Evolutionary conservation across 306 rosid species (phyloP), one percentile per base, ranked within the genome.

Genomic region (Pachyrhizus erosus): DNA sequence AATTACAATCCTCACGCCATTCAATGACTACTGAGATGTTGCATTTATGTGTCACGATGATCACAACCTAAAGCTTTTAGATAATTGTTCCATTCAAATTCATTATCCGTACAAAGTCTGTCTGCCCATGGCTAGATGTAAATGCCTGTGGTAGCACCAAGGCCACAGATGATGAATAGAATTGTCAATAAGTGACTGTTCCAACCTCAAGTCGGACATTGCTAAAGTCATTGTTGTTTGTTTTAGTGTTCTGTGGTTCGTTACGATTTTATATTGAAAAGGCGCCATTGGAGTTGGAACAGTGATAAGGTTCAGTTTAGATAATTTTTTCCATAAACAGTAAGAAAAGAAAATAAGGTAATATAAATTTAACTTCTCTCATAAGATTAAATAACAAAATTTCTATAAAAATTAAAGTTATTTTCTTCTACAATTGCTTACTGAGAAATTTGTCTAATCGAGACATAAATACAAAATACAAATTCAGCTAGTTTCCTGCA

Each of bases 71-170:
- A 27, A 27, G 31, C 31, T 34, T 34, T 34, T 34, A 34, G 39
- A 34, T 27, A 34, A 34, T 4, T 34, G 52, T 61, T 33, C 77
- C n/a, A 2, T n/a, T n/a, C 23, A 85, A 62, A 52, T 40, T 54
- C 80, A 77, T 10, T 26, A 73, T 29, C 11, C 42, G 65, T 27
- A 83, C 69, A 70, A 70, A 55, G 23, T 68, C 45, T 39, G 23
- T 68, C 45, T 39, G 18, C 26, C 12, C 3, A 20, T 55, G 1
- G 42, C 39, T 34, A 78, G 57, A 74, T 26, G 39, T 27, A 73
- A 9, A 42, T 23, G 61, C 62, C 31, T 29, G 46, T 51, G 69
- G 33, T 77, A 64, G 49, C 48, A 66, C 51, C 24, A 10, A 49
- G 52, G 67, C 61, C 66, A 76, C 46, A 21, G 3, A 21, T 54